These are phyloP conservation scores for Crithidia mellificae DNA, from an alignment of 208 protist genomes.

Conservation along the genomic window DNA sequence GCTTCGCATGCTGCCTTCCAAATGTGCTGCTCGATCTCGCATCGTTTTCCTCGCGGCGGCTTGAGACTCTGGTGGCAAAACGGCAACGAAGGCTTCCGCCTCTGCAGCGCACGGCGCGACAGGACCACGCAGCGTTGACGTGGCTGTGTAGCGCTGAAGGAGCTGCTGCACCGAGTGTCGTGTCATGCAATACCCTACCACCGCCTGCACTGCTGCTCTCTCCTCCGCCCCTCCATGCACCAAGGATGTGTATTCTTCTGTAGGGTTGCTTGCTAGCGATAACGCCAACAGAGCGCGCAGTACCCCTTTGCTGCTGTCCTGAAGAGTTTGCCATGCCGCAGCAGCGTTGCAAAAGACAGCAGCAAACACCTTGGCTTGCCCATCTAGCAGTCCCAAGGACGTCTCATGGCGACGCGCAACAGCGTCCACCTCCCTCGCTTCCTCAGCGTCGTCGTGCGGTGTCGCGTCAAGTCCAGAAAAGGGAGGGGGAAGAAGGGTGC, in stretches of 20 bases:
- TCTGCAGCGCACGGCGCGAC: slow-evolving; percentile 1
- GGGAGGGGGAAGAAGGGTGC: slow-evolving; percentile 2
- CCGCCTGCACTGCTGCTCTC: slow-evolving; percentile 13
- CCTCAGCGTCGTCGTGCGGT: not conserved
- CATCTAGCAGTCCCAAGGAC: too few species aligned
- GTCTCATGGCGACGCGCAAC: too few species aligned
- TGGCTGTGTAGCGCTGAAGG: slow-evolving; percentile 2
- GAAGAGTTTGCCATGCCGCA: too few species aligned
- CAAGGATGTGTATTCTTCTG: not conserved
- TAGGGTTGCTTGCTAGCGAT: too few species aligned
- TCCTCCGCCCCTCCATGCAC: not conserved
- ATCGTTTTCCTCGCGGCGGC: not conserved
- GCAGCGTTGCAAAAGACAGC: too few species aligned
- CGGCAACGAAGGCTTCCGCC: slow-evolving; percentile 15
- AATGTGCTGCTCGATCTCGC: not conserved
- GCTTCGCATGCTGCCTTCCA: too few species aligned
- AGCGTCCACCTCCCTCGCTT: not conserved
- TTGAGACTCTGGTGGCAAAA: slow-evolving; percentile 12
- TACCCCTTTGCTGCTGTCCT: too few species aligned
- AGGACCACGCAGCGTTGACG: not conserved
- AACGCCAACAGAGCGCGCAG: too few species aligned
- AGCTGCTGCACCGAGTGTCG: slow-evolving; percentile 17
- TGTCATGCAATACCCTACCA: slow-evolving; percentile 23
- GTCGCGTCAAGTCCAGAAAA: too few species aligned
- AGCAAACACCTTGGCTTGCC: too few species aligned